Evolutionary conservation across 495 filamentous ascomycete species (phyloP).

Genomic region (Penicillium longicatenatum): DNA sequence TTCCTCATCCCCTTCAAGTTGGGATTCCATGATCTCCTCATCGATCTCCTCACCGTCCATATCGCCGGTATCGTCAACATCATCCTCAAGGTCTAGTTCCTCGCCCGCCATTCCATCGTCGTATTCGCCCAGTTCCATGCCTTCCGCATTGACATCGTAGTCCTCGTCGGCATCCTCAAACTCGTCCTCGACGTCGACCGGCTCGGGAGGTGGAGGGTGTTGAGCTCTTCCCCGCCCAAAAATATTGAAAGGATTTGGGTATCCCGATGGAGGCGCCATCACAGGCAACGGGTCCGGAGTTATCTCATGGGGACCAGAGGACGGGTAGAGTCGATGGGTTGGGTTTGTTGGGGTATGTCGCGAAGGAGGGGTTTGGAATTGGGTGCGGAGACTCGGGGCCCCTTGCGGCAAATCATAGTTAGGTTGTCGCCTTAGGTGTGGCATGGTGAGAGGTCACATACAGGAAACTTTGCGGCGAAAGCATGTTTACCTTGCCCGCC

Average conservation of each 20-base stretch:
- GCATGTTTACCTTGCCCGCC: conserved; percentile 20
- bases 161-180: conserved; percentile 21
- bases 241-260: conserved; percentile 33
- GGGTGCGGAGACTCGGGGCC: conserved; percentile 22
- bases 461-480: conserved; percentile 7
- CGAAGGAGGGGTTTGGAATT: conserved; percentile 44
- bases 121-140: conserved; percentile 13
- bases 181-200: conserved; percentile 7
- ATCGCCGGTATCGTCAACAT: conserved; percentile 33
- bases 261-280: conserved; percentile 26
- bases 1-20: conserved; percentile 31
- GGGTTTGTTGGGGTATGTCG: conserved; percentile 33
- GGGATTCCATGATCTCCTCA: conserved; percentile 20
- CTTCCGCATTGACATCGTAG: conserved; percentile 16
- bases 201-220: conserved; percentile 19
- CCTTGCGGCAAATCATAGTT: conserved; percentile 18
- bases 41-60: conserved; percentile 39
- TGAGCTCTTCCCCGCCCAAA: conserved; percentile 36
- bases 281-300: conserved; percentile 23
- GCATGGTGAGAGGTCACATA: conserved; percentile 20
- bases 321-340: conserved; percentile 36
- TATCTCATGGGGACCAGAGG: conserved; percentile 31
- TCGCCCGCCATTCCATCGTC: conserved; percentile 15
- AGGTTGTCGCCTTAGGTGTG: conserved; percentile 29
- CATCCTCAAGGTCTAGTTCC: conserved; percentile 33